Percentiles rank a stretch among this genome's conserved stretches.
Conservation (phyloP, 2,329 filamentous ascomycete genomes). For the Colletotrichum somersetense region DNA sequence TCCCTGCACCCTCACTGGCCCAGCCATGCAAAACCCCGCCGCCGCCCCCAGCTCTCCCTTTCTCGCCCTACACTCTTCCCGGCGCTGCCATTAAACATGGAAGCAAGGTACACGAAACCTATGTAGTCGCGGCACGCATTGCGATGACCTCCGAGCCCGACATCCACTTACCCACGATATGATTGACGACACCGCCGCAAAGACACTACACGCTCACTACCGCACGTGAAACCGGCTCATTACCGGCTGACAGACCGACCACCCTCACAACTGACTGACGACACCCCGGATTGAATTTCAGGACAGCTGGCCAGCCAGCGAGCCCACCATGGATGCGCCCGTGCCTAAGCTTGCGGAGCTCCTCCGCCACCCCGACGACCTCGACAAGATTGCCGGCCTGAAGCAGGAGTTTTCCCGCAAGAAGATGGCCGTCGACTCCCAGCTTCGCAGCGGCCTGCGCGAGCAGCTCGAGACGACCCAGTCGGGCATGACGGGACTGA, state of each 20-base stretch:
- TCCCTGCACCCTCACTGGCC: slow-evolving; percentile 1
- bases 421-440: slow-evolving; percentile 90
- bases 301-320: slow-evolving; percentile 9
- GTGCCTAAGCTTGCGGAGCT: slow-evolving; percentile 90
- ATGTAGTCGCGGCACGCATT: slow-evolving; percentile 23
- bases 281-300: not conserved
- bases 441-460: slow-evolving; percentile 87
- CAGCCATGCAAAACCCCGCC: not conserved
- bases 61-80: not conserved
- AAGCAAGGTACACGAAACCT: slow-evolving; percentile 30
- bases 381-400: slow-evolving; percentile 92
- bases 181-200: slow-evolving; percentile 14
- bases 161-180: slow-evolving; percentile 1
- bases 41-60: slow-evolving; percentile 13
- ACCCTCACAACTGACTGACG: not conserved
- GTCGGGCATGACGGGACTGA: slow-evolving; percentile 88
- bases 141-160: slow-evolving; percentile 21
- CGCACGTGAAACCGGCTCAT: slow-evolving; percentile 2
- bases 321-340: slow-evolving; percentile 71
- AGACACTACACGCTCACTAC: not conserved
- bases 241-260: not conserved
- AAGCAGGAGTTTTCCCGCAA: slow-evolving; percentile 95
- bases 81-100: slow-evolving; percentile 1
- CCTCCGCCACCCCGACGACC: slow-evolving; percentile 93
- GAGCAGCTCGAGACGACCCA: slow-evolving; percentile 97